Conservation (phyloP, 1,284 basidiomycete species). For the Cutaneotrichosporon cutaneum region DNA sequence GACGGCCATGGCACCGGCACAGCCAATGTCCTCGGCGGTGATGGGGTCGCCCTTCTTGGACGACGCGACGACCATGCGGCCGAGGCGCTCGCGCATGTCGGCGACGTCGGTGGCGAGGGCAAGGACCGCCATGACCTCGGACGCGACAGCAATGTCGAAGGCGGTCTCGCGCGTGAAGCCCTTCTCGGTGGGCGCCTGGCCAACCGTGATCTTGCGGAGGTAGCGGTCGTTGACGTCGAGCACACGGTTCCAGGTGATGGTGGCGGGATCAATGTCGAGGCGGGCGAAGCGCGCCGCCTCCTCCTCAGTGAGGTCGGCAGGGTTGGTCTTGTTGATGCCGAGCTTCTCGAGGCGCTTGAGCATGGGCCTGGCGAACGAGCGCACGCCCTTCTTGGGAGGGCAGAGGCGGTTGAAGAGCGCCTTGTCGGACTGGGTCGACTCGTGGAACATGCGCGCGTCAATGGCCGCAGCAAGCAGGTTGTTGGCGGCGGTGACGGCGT, state of each 20-base stretch:
- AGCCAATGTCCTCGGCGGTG: conserved; percentile 96
- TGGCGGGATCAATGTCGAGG: conserved; percentile 85
- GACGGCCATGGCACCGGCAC: conserved; percentile 92
- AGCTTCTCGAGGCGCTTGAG: conserved; percentile 91
- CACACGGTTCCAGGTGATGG: conserved; percentile 98
- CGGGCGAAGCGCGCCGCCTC: conserved; percentile 87
- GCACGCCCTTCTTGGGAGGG: conserved; percentile 89
- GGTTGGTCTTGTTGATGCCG: conserved; percentile 91
- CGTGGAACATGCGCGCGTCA: conserved; percentile 98
- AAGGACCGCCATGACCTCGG: conserved; percentile 97
- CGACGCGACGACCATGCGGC: conserved; percentile 92
- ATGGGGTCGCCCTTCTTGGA: conserved; percentile 86
- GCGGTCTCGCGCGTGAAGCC: conserved; percentile 85
- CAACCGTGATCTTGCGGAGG: conserved; percentile 90
- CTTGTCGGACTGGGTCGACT: conserved; percentile 93
- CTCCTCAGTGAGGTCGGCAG: conserved; percentile 86
- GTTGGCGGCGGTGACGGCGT: conserved; percentile 96
- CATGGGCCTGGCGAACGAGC: conserved; percentile 95
- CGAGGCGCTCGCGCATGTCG: conserved; percentile 71
- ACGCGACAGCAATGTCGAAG: conserved; percentile 96
- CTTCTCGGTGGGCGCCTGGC: conserved; percentile 85
- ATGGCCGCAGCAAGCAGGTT: conserved; percentile 94
- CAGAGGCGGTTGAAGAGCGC: conserved; percentile 89
- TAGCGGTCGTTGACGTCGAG: conserved; percentile 96
- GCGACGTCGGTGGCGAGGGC: conserved; percentile 82